Evolutionary conservation across 2,329 filamentous ascomycete species (phyloP).

Genomic region (Fusarium virguliforme): DNA sequence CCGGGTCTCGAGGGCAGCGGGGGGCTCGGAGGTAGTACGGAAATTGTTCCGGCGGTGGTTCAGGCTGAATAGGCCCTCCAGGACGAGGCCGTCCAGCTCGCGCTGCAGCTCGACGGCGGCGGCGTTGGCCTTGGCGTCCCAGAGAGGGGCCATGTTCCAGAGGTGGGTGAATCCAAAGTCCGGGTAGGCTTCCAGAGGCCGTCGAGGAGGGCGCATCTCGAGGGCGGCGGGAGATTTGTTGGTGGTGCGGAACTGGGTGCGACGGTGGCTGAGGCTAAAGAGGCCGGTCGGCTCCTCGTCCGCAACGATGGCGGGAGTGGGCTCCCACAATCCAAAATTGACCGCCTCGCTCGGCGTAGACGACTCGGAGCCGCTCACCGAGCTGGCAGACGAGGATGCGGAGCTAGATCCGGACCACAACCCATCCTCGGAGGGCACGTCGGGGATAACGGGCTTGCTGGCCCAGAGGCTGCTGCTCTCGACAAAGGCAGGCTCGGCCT

Average conservation of each 20-base stretch:
- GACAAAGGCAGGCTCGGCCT: slow-evolving; percentile 40
- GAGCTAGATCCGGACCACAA: slow-evolving; percentile 46
- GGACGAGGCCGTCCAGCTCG: slow-evolving; percentile 45
- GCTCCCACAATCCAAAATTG: slow-evolving; percentile 49
- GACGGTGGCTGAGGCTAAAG: slow-evolving; percentile 49
- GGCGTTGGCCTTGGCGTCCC: slow-evolving; percentile 45
- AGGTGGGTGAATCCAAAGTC: slow-evolving; percentile 44
- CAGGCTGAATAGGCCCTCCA: slow-evolving; percentile 49
- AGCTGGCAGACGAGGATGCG: slow-evolving; percentile 24
- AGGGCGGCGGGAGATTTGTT: slow-evolving; percentile 45
- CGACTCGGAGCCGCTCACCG: slow-evolving; percentile 28
- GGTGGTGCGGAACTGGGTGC: slow-evolving; percentile 48
- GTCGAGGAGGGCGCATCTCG: slow-evolving; percentile 44
- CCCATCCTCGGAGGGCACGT: slow-evolving; percentile 33
- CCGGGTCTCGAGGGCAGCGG: slow-evolving; percentile 52
- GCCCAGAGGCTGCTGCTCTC: slow-evolving; percentile 48
- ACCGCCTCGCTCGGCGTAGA: slow-evolving; percentile 31
- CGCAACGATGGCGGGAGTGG: slow-evolving; percentile 24
- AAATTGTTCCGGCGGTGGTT: slow-evolving; percentile 49
- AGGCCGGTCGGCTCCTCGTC: slow-evolving; percentile 46
- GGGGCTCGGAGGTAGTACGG: slow-evolving; percentile 48
- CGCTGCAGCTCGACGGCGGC: slow-evolving; percentile 36
- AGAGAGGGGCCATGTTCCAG: slow-evolving; percentile 51
- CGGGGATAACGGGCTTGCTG: slow-evolving; percentile 34
- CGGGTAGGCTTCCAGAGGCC: slow-evolving; percentile 40